Conservation (phyloP, 2,329 filamentous ascomycete species). For the Clarireedia hainanense region DNA sequence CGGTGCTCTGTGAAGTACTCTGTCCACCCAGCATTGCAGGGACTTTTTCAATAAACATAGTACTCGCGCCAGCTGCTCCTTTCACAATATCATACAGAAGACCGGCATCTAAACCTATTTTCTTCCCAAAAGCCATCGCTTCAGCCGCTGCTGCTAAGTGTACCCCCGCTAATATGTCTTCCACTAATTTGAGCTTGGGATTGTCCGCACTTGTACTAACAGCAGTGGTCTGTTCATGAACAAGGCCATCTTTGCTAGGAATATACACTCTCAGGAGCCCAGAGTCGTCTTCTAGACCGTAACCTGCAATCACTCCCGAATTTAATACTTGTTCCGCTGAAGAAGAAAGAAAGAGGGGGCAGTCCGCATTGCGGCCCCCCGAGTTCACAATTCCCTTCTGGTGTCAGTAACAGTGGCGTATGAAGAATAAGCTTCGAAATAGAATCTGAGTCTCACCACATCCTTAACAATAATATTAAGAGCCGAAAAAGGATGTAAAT, state of each 20-base stretch:
- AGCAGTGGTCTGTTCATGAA: constrained; percentile 16
- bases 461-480: constrained; percentile 31
- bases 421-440: too few relatives aligned
- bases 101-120: constrained; percentile 43
- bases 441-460: constrained; percentile 22
- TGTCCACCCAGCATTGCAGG: constrained; percentile 32
- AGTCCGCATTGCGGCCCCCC: constrained; percentile 26
- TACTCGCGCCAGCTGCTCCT: constrained; percentile 31
- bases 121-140: constrained; percentile 47
- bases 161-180: constrained; percentile 46
- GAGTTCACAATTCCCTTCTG: constrained; percentile 26
- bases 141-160: constrained; percentile 49
- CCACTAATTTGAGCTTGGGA: constrained; percentile 39
- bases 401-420: background rate
- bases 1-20: constrained; percentile 29
- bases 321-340: constrained; percentile 29
- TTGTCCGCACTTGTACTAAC: constrained; percentile 19
- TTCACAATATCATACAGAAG: constrained; percentile 41
- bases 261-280: constrained; percentile 18
- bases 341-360: constrained; percentile 32
- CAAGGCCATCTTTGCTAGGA: constrained; percentile 14
- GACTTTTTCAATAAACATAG: constrained; percentile 33
- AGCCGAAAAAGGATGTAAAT: constrained; percentile 34
- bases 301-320: constrained; percentile 12
- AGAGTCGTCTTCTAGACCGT: constrained; percentile 19